Conservation (phyloP, 805 yeast genomes). For the Saturnispora zaruensis region DNA sequence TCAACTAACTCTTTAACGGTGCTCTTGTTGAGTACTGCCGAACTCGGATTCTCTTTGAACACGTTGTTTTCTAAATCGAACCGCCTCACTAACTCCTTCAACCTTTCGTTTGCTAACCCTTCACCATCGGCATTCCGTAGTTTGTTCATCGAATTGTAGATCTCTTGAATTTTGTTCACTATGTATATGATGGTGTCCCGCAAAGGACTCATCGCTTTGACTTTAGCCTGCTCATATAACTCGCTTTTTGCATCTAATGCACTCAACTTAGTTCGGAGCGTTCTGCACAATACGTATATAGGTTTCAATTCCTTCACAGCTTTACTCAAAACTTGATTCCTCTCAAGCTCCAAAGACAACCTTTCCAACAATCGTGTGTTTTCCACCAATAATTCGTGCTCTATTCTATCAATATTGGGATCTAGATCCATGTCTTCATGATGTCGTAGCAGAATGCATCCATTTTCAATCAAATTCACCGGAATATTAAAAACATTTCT, state of each 20-base stretch:
- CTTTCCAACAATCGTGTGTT: conserved; percentile 28
- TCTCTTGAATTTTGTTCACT: conserved; percentile 18
- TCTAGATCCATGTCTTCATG: conserved; percentile 44
- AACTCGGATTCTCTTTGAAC: neutral
- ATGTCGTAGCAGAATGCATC: conserved; percentile 61
- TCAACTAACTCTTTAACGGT: neutral
- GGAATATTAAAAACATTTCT: conserved; percentile 74
- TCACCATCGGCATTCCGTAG: conserved; percentile 4
- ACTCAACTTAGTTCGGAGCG: conserved; percentile 11
- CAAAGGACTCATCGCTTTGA: conserved; percentile 20
- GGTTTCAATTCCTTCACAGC: conserved; percentile 33
- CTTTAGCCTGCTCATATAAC: neutral
- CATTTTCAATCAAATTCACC: conserved; percentile 48
- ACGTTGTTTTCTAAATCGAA: neutral
- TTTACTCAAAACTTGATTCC: conserved; percentile 34
- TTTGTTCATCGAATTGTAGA: conserved; percentile 16
- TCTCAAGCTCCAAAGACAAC: conserved; percentile 35
- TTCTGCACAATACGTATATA: conserved; percentile 27
- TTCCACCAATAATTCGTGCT: conserved; percentile 17
- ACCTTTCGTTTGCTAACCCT: conserved; percentile 10
- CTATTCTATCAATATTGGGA: conserved; percentile 15
- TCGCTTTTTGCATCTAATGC: conserved; percentile 11
- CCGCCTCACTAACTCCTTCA: conserved; percentile 2
- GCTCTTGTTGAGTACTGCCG: neutral
- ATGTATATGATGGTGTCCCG: conserved; percentile 23